Evolutionary conservation across 768 basidiomycete species (phyloP), one percentile per base, ranked within the genome.

Genomic region (Amanita molliuscula): DNA sequence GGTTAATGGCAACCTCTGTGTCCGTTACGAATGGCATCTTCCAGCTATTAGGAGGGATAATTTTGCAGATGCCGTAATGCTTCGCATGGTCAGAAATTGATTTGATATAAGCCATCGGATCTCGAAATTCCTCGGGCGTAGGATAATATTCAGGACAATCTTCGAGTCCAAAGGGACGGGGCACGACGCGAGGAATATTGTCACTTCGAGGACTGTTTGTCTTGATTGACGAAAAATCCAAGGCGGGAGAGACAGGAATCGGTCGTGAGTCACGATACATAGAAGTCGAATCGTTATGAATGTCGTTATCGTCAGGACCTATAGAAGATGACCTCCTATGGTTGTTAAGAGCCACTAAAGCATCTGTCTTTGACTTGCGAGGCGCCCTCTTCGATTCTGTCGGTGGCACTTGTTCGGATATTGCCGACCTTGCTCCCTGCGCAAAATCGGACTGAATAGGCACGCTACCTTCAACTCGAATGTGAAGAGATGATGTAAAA

Each of bases 21-120:
- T 97, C 84, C 40, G 94, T 88, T 9, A 90, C 84, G 62, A 96
- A 98, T 6, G 95, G 90, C 83, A 96, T 95, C 58, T 85, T 78
- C 96, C 96, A 99, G 18, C 78, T 86, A 50, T 76, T 73, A 1
- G 96, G 96, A 54, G 96, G 96, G 21, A 97, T 78, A 50, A 99
- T 81, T 72, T 99, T 99, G 71, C 90, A 94, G 58, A 99, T 92
- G 21, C 96, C 96, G 61, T 78, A 90, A 43, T 78, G 67, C 61
- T 72, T 75, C 0, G 86, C 95, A 28, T 72, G 66, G 46, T 79
- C 78, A 16, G 82, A 76, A 55, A 94, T 86, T 52, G 81, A 81
- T 62, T 78, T 80, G 65, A 99, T 88, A 66, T 97, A 99, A 38
- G 78, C 77, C 85, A 96, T 85, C 33, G 95, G 92, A 68, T 97